These are phyloP conservation scores for Yarrowia galli DNA, from an alignment of 1,139 yeast genomes.

Conservation along the genomic window DNA sequence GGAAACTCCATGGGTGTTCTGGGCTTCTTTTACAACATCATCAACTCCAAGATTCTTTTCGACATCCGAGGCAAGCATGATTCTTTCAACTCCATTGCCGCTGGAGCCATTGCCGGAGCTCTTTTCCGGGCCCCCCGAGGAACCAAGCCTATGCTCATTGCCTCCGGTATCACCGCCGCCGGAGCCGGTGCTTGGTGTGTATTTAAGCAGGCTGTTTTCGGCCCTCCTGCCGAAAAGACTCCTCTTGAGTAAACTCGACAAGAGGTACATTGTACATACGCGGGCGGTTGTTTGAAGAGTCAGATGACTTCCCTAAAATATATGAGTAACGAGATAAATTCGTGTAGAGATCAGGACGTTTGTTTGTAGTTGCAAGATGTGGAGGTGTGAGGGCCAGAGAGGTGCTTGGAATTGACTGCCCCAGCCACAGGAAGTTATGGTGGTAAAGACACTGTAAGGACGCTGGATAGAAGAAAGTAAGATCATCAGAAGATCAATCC, in stretches of 20 bases:
- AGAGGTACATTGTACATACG: slow-evolving; percentile 38
- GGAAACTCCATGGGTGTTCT: slow-evolving; percentile 96
- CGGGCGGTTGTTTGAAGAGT: slow-evolving; percentile 16
- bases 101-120: slow-evolving; percentile 95
- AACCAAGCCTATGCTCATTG: slow-evolving; percentile 82
- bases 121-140: slow-evolving; percentile 88
- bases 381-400: neutral
- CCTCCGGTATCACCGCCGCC: slow-evolving; percentile 83
- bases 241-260: slow-evolving; percentile 35
- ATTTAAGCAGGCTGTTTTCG: slow-evolving; percentile 59
- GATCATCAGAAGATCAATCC: no score
- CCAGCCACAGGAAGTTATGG: neutral
- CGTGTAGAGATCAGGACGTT: neutral
- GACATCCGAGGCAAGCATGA: slow-evolving; percentile 85
- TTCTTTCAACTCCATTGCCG: slow-evolving; percentile 77
- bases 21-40: slow-evolving; percentile 84
- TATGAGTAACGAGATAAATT: slow-evolving; percentile 28
- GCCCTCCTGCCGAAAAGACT: slow-evolving; percentile 32
- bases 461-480: no score
- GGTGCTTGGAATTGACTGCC: neutral
- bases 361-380: neutral
- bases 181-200: slow-evolving; percentile 97
- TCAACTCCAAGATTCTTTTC: slow-evolving; percentile 80
- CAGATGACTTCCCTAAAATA: slow-evolving; percentile 12
- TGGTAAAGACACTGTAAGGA: no score